Percentiles rank a stretch among this genome's conserved stretches.
phyloP scores from a whole-genome alignment of 441 rosid species.

The Mallotus repandus region DNA sequence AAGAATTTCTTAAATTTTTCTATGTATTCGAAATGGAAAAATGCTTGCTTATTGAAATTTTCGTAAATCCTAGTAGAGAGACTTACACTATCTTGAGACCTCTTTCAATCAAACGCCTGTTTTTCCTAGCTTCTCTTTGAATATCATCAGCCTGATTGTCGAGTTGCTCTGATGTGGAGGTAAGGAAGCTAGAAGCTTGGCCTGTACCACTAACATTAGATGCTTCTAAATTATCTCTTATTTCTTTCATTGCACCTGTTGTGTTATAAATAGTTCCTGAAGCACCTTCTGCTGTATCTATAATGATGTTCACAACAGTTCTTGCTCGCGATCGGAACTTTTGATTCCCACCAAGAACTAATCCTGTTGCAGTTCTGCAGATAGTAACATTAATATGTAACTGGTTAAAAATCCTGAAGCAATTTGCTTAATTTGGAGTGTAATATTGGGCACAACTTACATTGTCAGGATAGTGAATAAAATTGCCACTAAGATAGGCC shows the following conservation, averaged over 20 bases:
- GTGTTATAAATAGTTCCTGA: slow-evolving; percentile 49
- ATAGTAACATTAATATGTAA: neutral
- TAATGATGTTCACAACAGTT: slow-evolving; percentile 47
- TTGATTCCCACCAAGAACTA: slow-evolving; percentile 61
- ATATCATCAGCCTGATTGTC: slow-evolving; percentile 46
- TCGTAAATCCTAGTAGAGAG: too few species aligned
- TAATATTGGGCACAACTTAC: slow-evolving; percentile 34
- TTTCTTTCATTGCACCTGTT: slow-evolving; percentile 60
- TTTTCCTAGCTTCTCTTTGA: slow-evolving; percentile 45
- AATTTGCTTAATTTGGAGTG: neutral
- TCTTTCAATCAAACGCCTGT: slow-evolving; percentile 48
- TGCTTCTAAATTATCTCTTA: slow-evolving; percentile 38
- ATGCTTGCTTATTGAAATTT: too few species aligned
- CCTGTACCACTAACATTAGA: slow-evolving; percentile 12
- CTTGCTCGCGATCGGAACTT: slow-evolving; percentile 49
- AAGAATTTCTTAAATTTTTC: too few species aligned
- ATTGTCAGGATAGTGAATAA: slow-evolving; percentile 50
- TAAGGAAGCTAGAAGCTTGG: slow-evolving; percentile 38
- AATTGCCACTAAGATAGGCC: slow-evolving; percentile 39
- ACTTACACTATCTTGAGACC: slow-evolving; percentile 56
- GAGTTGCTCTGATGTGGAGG: slow-evolving; percentile 42
- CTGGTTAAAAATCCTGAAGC: neutral
- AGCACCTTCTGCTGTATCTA: slow-evolving; percentile 57
- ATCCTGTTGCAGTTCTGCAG: slow-evolving; percentile 55
- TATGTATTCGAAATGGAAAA: too few species aligned